phyloP scores from a whole-genome alignment of 2,329 filamentous ascomycete species.

The Erysiphe pulchra region DNA sequence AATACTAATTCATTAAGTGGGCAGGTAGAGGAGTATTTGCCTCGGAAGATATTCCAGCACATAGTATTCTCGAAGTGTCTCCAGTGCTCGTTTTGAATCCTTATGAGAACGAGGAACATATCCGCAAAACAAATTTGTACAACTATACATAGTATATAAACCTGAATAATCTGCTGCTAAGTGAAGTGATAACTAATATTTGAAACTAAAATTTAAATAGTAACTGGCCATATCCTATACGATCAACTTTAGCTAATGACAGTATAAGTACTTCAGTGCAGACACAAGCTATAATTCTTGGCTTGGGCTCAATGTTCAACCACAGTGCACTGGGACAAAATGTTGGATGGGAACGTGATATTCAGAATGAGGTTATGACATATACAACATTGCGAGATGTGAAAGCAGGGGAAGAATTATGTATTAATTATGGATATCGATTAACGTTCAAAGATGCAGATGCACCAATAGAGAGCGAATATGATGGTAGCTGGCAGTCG shows the following conservation, averaged over 20 bases:
- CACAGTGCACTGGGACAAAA: conserved; percentile 25
- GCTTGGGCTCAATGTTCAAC: conserved; percentile 32
- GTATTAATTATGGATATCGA: conserved; percentile 16
- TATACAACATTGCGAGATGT: conserved; percentile 25
- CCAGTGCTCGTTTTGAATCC: conserved; percentile 24
- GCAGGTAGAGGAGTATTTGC: conserved; percentile 28
- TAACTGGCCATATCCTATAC: conserved; percentile 11
- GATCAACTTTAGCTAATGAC: conserved; percentile 6
- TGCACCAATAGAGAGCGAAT: conserved; percentile 4
- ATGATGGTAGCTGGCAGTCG: conserved; percentile 9
- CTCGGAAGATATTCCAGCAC: conserved; percentile 18
- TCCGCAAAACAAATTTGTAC: conserved; percentile 23
- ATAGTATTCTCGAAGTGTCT: conserved; percentile 23
- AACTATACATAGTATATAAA: conserved; percentile 27
- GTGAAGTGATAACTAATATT: not conserved
- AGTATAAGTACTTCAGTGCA: conserved; percentile 8
- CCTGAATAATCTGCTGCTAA: not conserved
- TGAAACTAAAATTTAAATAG: conserved; percentile 2
- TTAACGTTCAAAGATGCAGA: conserved; percentile 16
- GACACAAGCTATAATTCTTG: conserved; percentile 26
- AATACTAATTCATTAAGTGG: not conserved
- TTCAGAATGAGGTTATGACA: conserved; percentile 18
- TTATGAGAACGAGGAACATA: conserved; percentile 21
- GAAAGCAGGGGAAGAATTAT: conserved; percentile 25
- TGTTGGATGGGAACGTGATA: conserved; percentile 26